These are phyloP conservation scores for Leptoxyphium fumago DNA, from an alignment of 2,329 filamentous ascomycete genomes.

Conservation along the genomic window DNA sequence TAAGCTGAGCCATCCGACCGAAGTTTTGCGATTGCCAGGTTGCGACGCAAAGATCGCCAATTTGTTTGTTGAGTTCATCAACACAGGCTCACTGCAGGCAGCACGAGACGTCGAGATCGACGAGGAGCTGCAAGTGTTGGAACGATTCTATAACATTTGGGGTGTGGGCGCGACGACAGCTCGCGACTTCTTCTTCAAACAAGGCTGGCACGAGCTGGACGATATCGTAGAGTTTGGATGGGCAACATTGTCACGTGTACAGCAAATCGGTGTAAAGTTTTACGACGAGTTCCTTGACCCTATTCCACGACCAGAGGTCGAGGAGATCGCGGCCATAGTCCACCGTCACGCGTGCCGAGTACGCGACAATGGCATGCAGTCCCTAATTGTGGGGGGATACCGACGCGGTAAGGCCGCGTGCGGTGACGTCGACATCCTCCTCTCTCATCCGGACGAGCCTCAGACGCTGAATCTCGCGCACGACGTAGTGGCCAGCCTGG, in stretches of 20 bases:
- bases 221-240: slow-evolving; percentile 77
- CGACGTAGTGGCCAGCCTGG: slow-evolving; percentile 56
- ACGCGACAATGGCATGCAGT: slow-evolving; percentile 38
- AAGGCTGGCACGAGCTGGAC: slow-evolving; percentile 69
- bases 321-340: slow-evolving; percentile 50
- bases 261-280: slow-evolving; percentile 89
- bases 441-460: slow-evolving; percentile 60
- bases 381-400: slow-evolving; percentile 64
- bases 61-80: slow-evolving; percentile 62
- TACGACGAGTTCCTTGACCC: slow-evolving; percentile 68
- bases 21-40: slow-evolving; percentile 48
- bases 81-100: slow-evolving; percentile 46
- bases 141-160: slow-evolving; percentile 72
- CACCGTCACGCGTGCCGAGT: slow-evolving; percentile 52
- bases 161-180: slow-evolving; percentile 78
- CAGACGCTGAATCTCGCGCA: slow-evolving; percentile 57
- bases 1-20: slow-evolving; percentile 29
- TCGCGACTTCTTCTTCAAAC: slow-evolving; percentile 60
- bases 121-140: slow-evolving; percentile 47
- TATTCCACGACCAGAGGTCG: slow-evolving; percentile 61
- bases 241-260: slow-evolving; percentile 57
- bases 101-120: slow-evolving; percentile 50
- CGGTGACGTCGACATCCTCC: slow-evolving; percentile 74
- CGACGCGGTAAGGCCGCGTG: slow-evolving; percentile 58
- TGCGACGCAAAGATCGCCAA: slow-evolving; percentile 68